A percentile compares a stretch with the other conserved stretches of the same genome.
phyloP scores from a whole-genome alignment of 2,329 filamentous ascomycete genomes.

The Cladosporium sp. region DNA sequence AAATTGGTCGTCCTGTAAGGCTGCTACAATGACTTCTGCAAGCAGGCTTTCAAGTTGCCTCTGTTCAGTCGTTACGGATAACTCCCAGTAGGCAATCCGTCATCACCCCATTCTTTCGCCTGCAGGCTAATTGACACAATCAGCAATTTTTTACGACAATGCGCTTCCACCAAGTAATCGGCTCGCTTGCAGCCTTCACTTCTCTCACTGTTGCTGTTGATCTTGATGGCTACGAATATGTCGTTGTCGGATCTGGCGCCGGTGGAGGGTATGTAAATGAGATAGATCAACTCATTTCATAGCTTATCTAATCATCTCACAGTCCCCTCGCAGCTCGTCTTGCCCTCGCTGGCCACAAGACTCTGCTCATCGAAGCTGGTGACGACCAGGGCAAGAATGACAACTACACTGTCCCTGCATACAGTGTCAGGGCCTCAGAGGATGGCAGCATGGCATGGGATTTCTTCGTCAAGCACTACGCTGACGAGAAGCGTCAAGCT shows the following conservation, averaged over 20 bases:
- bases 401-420: slow-evolving; percentile 57
- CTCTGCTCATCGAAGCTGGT: slow-evolving; percentile 62
- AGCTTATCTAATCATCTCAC: background rate
- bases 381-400: slow-evolving; percentile 55
- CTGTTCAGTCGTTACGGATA: slow-evolving; percentile 19
- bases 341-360: slow-evolving; percentile 59
- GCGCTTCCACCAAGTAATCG: slow-evolving; percentile 21
- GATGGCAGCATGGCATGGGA: slow-evolving; percentile 60
- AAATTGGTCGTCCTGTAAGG: slow-evolving; percentile 16
- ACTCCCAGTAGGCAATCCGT: slow-evolving; percentile 14
- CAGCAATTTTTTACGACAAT: slow-evolving; percentile 19
- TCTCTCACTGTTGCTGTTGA: slow-evolving; percentile 20
- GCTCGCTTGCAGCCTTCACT: slow-evolving; percentile 21
- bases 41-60: slow-evolving; percentile 20
- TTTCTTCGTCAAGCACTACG: slow-evolving; percentile 64
- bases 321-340: slow-evolving; percentile 57
- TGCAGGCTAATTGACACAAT: slow-evolving; percentile 13
- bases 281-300: slow-evolving; percentile 1
- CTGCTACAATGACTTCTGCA: slow-evolving; percentile 18
- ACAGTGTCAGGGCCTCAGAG: slow-evolving; percentile 56
- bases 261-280: slow-evolving; percentile 49
- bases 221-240: slow-evolving; percentile 55
- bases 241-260: slow-evolving; percentile 62
- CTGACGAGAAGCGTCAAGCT: slow-evolving; percentile 53
- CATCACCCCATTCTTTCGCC: slow-evolving; percentile 15